phyloP scores from a whole-genome alignment of 2,329 filamentous ascomycete species.

The Ambrosiella beaveri region DNA sequence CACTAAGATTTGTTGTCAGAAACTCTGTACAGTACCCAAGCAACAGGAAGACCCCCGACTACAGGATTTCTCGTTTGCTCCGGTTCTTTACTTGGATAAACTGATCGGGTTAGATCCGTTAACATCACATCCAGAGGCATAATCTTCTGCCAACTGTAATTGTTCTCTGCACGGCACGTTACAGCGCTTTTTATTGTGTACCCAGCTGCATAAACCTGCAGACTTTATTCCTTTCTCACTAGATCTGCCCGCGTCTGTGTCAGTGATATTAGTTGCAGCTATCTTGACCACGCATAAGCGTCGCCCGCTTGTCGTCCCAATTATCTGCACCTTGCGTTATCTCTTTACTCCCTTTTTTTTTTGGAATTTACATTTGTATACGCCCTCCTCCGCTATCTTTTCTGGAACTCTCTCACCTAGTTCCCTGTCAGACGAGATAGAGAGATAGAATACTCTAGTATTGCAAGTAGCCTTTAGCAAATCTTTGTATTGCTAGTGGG shows the following conservation, averaged over 20 bases:
- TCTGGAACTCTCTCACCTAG: background rate
- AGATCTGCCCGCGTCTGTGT: background rate
- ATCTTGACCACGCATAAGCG: background rate
- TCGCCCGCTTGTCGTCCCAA: background rate
- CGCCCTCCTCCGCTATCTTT: background rate
- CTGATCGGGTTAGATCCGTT: background rate
- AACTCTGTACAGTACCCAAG: background rate
- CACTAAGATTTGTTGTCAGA: background rate
- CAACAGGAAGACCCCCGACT: background rate
- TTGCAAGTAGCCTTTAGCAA: background rate
- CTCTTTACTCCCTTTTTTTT: background rate
- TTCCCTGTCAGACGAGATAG: background rate
- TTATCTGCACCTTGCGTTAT: background rate
- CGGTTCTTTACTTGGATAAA: too few species aligned
- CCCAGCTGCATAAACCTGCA: background rate
- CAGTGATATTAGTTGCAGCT: background rate
- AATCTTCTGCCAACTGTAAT: background rate
- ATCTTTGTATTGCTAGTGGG: slow-evolving; percentile 2
- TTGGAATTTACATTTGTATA: background rate
- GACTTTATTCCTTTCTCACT: background rate
- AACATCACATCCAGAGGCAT: background rate
- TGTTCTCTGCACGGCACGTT: background rate
- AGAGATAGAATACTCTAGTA: background rate
- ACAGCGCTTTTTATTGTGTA: background rate
- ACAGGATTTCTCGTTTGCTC: background rate